Base-by-base conservation (phyloP, 306 rosid species). In the Vigna nakashimae region DNA sequence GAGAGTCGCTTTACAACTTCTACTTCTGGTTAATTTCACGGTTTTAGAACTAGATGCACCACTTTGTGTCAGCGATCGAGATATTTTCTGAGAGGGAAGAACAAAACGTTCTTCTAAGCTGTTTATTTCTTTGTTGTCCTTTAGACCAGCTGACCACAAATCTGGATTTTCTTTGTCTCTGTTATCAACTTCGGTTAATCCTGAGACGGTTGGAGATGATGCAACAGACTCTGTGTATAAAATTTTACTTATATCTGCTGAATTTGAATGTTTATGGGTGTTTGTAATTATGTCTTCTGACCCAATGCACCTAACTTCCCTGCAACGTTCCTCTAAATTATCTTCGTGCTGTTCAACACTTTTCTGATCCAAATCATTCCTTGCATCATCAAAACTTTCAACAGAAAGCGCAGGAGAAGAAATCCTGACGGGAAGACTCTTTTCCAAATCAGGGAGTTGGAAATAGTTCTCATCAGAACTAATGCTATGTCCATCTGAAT, bases 1-100 rank as follows among this genome's bases (percentile, higher is more conserved):
- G 69, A 92, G 82, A 82, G 86, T 89, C 52, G 91, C 96, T 82
- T 74, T 89, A 77, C 98, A 91, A 77, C 98, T 95, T 83, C 88
- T 87, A 80, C 91, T 95, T 86, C 95, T 90, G 57, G 85, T 73
- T 48, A 87, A 79, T 60, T 74, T 86, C 82, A 75, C 70, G 55
- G 55, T 67, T 64, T 72, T 81, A 82, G 86, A 83, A 53, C 66
- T 69, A 59, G 85, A 51, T 36, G 57, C 56, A 74, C 70, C 73
- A 13, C 51, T 80, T 65, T 86, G 91, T 42, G 83, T 34, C 20
- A 34, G 68, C 81, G 86, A 70, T 4, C 85, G 86, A 81, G 80
- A 83, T 43, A 74, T 58, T 82, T 82, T 87, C 50, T 84, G 75
- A 50, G 89, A 72, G 63, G 84, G 78, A 78, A 85, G 58, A 79